These are phyloP conservation scores for Aurinia saxatilis DNA, from an alignment of 345 rosid genomes.

Conservation along the genomic window DNA sequence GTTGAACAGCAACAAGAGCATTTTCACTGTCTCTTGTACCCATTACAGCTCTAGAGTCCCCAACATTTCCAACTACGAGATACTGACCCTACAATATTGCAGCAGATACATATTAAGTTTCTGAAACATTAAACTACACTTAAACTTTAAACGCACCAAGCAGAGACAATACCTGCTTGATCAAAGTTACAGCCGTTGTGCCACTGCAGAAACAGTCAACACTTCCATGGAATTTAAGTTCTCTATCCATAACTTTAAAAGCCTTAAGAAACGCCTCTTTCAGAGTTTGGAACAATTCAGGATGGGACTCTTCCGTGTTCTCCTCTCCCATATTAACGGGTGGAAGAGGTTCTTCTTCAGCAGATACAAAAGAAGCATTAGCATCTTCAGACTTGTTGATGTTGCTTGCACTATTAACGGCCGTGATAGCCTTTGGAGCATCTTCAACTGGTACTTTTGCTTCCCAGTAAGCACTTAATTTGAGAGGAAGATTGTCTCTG, in stretches of 20 bases:
- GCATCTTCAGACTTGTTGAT: constrained; percentile 46
- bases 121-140: background rate
- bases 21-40: constrained; percentile 66
- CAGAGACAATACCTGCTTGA: constrained; percentile 65
- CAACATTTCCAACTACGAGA: constrained; percentile 81
- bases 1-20: constrained; percentile 72
- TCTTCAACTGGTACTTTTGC: constrained; percentile 49
- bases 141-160: background rate
- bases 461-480: constrained; percentile 76
- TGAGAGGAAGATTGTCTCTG: constrained; percentile 86
- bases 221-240: constrained; percentile 60
- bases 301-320: constrained; percentile 37
- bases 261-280: constrained; percentile 89
- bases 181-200: constrained; percentile 90
- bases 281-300: constrained; percentile 48
- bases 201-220: constrained; percentile 97
- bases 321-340: constrained; percentile 41
- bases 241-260: constrained; percentile 90
- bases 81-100: constrained; percentile 49
- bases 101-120: background rate
- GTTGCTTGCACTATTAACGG: constrained; percentile 45
- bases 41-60: constrained; percentile 94
- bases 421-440: constrained; percentile 35
- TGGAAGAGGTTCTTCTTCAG: constrained; percentile 58
- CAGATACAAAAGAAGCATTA: constrained; percentile 36